Evolutionary conservation across 345 rosid species (phyloP).

Genomic region (Geranium brycei): DNA sequence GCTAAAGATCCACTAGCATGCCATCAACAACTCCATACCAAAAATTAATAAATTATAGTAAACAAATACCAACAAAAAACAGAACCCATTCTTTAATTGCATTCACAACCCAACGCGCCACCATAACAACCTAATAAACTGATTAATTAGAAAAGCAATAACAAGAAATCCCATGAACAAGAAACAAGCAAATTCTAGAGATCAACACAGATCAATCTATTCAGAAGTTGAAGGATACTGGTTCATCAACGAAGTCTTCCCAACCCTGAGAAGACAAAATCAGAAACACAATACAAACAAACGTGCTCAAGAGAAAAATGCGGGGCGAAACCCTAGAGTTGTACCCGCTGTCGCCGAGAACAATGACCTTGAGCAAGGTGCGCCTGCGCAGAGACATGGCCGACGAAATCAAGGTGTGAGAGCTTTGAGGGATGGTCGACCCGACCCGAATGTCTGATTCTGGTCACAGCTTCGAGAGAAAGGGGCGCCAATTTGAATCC

Average conservation of each 20-base stretch:
- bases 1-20: constrained; percentile 2
- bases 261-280: constrained; percentile 48
- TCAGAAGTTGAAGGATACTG: constrained; percentile 63
- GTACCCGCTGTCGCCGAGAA: constrained; percentile 98
- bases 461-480: constrained; percentile 1
- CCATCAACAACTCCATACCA: background rate
- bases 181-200: background rate
- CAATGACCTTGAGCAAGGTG: constrained; percentile 95
- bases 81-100: background rate
- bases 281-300: constrained; percentile 1
- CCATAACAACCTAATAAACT: too few species aligned
- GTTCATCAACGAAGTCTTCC: constrained; percentile 97
- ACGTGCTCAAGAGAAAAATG: too few species aligned
- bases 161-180: background rate
- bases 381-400: constrained; percentile 79
- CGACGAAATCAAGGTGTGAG: background rate
- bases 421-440: too few species aligned
- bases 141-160: too few species aligned
- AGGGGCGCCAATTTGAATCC: constrained; percentile 43
- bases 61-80: background rate
- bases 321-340: constrained; percentile 10
- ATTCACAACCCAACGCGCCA: background rate
- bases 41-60: background rate
- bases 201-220: background rate
- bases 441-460: too few species aligned